Evolutionary conservation across 148 eudicot species (phyloP).

Genomic region (Suaeda aralocaspica): DNA sequence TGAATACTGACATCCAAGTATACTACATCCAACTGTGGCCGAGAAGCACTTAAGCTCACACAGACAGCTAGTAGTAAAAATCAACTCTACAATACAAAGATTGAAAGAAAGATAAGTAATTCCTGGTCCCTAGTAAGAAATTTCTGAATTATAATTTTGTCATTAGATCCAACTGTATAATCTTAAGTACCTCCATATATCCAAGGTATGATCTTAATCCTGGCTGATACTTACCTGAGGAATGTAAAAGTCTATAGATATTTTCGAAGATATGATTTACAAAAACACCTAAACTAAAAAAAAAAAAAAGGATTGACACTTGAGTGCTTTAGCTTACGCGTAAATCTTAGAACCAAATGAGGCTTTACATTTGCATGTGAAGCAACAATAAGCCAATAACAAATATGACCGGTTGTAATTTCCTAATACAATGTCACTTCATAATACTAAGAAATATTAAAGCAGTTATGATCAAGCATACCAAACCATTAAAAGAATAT

Average conservation of each 20-base stretch:
- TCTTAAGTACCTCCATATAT: neutral
- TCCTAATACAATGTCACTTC: neutral
- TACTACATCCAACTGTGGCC: too few species aligned
- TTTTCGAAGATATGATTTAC: neutral
- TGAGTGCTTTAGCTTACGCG: neutral
- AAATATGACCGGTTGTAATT: neutral
- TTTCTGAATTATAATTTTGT: too few species aligned
- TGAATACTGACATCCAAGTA: neutral
- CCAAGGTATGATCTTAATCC: neutral
- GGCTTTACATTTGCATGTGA: neutral
- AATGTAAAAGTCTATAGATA: neutral
- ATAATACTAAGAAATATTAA: neutral
- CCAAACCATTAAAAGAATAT: neutral
- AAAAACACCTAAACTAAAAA: neutral
- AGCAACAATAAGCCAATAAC: neutral
- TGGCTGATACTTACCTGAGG: too few species aligned
- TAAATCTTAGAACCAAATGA: neutral
- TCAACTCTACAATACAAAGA: too few species aligned
- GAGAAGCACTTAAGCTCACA: too few species aligned
- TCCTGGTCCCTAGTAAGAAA: too few species aligned
- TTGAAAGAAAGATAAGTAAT: too few species aligned
- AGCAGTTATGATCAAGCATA: neutral
- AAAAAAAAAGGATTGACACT: neutral
- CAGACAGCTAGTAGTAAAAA: too few species aligned
- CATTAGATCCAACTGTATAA: neutral